These are phyloP conservation scores for Lactifluus pinguis DNA, from an alignment of 768 basidiomycete genomes.

Conservation along the genomic window DNA sequence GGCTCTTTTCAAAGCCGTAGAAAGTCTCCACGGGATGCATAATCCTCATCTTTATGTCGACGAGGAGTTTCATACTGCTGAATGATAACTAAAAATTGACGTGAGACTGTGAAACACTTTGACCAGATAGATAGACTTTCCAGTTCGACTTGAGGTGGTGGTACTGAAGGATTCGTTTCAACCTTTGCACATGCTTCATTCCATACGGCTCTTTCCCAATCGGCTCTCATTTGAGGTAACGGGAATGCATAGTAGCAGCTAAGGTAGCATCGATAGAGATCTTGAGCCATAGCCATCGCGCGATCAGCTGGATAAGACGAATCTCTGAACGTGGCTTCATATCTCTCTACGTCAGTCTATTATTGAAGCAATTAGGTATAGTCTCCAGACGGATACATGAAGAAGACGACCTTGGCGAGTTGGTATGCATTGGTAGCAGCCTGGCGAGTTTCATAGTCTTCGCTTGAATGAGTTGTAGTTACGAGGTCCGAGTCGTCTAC, in stretches of 20 bases:
- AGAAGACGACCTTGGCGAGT: background rate
- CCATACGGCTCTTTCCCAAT: background rate
- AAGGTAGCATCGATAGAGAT: background rate
- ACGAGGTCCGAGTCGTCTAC: too few relatives aligned
- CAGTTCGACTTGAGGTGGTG: background rate
- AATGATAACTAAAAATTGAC: background rate
- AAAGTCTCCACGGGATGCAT: background rate
- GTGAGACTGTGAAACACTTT: background rate
- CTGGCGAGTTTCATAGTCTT: too few relatives aligned
- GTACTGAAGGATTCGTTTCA: background rate
- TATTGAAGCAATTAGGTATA: background rate
- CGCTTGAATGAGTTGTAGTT: too few relatives aligned
- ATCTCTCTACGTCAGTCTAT: background rate
- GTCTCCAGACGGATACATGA: background rate
- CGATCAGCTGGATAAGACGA: background rate
- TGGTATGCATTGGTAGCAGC: too few relatives aligned
- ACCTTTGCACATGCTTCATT: background rate
- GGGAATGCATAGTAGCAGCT: constrained; percentile 9
- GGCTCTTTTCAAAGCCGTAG: constrained; percentile 6
- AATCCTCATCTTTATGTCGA: background rate
- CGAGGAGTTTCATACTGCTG: background rate
- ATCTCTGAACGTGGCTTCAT: background rate
- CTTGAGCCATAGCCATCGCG: background rate
- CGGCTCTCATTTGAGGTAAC: background rate
- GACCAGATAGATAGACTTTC: background rate